Conservation (phyloP, 139 green algal genomes). For the Chlamydomonas applanata region DNA sequence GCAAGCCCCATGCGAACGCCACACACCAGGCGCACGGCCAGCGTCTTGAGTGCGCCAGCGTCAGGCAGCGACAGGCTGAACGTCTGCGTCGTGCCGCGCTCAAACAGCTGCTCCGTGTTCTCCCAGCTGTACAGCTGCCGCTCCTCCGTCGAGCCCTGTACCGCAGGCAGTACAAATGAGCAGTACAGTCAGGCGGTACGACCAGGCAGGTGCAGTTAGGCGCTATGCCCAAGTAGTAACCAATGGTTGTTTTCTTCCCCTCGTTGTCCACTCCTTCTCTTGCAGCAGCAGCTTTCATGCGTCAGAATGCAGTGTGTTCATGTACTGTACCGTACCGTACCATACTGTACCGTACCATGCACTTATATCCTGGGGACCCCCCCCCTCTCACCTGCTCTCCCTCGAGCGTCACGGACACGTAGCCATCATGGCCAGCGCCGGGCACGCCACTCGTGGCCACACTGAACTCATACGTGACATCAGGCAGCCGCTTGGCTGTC, state of each 20-base stretch:
- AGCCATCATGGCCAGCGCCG: conserved; percentile 5
- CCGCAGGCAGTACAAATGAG: too few relatives aligned
- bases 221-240: too few relatives aligned
- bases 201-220: too few relatives aligned
- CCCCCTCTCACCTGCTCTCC: background rate
- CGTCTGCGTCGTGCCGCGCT: conserved; percentile 2
- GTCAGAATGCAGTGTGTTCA: too few relatives aligned
- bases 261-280: background rate
- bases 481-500: background rate
- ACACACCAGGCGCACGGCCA: background rate
- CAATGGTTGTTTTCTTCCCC: too few relatives aligned
- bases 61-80: background rate
- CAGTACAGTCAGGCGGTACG: too few relatives aligned
- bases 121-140: too few relatives aligned
- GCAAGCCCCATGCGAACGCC: too few relatives aligned
- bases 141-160: too few relatives aligned
- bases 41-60: background rate
- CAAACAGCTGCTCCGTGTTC: background rate
- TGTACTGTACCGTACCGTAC: too few relatives aligned
- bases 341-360: too few relatives aligned
- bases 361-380: too few relatives aligned
- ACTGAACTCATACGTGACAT: background rate
- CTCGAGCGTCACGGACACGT: background rate
- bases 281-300: background rate
- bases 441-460: background rate